A percentile compares a stretch with the other conserved stretches of the same genome.
phyloP scores from a whole-genome alignment of 768 basidiomycete genomes.

The Psilocybe subaeruginosa region DNA sequence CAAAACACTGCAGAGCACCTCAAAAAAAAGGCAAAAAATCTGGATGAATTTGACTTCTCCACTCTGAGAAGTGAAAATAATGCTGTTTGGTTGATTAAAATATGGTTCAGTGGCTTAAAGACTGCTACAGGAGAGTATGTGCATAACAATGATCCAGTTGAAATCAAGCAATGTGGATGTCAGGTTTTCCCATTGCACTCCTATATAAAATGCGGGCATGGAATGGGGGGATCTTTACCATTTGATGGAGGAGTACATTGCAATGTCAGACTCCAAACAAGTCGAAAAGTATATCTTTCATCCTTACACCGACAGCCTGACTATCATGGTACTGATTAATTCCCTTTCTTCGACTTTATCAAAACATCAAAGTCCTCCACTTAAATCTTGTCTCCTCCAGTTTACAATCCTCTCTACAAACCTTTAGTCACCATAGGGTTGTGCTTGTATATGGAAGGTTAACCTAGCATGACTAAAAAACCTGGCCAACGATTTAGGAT shows the following conservation, averaged over 20 bases:
- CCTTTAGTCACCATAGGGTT: constrained; percentile 11
- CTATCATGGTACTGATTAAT: background rate
- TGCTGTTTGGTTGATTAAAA: background rate
- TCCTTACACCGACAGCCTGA: background rate
- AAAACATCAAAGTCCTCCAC: constrained; percentile 11
- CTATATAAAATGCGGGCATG: no score
- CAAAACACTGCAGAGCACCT: no score
- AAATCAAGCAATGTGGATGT: background rate
- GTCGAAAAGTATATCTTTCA: constrained; percentile 5
- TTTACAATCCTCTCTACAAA: constrained; percentile 13
- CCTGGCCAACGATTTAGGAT: constrained; percentile 1
- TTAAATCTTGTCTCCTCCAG: constrained; percentile 14
- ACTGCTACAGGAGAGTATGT: background rate
- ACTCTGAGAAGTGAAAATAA: background rate
- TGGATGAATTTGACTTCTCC: background rate
- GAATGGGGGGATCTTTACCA: background rate
- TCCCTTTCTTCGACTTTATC: constrained; percentile 15
- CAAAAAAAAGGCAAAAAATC: background rate
- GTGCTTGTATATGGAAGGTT: constrained; percentile 14
- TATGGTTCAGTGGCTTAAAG: background rate
- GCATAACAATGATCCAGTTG: background rate
- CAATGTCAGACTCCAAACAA: background rate
- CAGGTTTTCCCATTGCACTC: background rate
- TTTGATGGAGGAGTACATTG: background rate
- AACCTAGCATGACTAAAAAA: constrained; percentile 11